Evolutionary conservation across 805 yeast species (phyloP).

Genomic region (Yamadazyma philogaea): DNA sequence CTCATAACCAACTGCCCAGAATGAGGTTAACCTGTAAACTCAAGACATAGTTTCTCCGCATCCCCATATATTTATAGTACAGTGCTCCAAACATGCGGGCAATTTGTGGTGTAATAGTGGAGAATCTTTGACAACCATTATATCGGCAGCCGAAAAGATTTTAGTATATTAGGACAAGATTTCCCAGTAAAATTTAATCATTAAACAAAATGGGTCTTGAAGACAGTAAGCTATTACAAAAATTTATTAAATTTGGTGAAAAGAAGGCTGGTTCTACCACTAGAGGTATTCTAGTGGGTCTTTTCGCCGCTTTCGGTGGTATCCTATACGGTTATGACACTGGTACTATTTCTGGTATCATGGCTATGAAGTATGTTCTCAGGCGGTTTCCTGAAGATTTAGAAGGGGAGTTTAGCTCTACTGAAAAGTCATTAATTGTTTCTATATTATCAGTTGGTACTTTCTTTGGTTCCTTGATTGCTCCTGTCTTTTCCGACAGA

Average conservation of each 20-base stretch:
- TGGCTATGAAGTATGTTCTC: slow-evolving; percentile 38
- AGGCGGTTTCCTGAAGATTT: slow-evolving; percentile 20
- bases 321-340: slow-evolving; percentile 42
- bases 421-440: slow-evolving; percentile 25
- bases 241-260: slow-evolving; percentile 43
- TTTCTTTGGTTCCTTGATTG: slow-evolving; percentile 38
- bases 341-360: slow-evolving; percentile 41
- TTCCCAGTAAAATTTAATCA: too few species aligned
- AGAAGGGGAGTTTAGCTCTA: slow-evolving; percentile 15
- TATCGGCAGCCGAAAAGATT: too few species aligned
- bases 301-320: slow-evolving; percentile 43
- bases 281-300: slow-evolving; percentile 40
- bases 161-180: background rate
- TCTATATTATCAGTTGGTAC: slow-evolving; percentile 40
- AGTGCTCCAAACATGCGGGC: background rate
- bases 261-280: slow-evolving; percentile 44
- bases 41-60: background rate
- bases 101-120: background rate
- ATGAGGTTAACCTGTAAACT: background rate
- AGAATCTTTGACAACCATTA: too few species aligned
- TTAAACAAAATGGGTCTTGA: slow-evolving; percentile 36
- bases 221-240: slow-evolving; percentile 25
- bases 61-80: background rate
- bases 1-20: background rate
- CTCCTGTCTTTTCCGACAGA: slow-evolving; percentile 36